Percentiles rank a stretch among this genome's conserved stretches.
Conservation (phyloP, 1,284 basidiomycete species). For the Ceratobasidium sp. region DNA sequence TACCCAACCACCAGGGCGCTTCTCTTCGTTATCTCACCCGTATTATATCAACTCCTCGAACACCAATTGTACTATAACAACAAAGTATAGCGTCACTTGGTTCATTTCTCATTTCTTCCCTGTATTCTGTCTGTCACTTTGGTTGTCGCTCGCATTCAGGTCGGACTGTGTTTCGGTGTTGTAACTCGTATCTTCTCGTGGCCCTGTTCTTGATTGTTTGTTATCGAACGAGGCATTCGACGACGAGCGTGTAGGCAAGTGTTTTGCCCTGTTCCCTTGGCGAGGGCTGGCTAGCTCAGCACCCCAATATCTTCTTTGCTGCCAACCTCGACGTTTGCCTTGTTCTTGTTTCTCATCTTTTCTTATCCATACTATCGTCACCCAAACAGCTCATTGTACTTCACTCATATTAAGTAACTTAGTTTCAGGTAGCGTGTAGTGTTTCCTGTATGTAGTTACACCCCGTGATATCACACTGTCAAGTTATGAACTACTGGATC, state of each 20-base stretch:
- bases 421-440: conserved; percentile 24
- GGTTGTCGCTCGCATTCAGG: too few species aligned
- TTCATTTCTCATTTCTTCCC: conserved; percentile 36
- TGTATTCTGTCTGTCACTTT: too few species aligned
- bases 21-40: background rate
- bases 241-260: background rate
- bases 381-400: conserved; percentile 37
- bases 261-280: background rate
- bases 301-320: conserved; percentile 18
- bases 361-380: conserved; percentile 21
- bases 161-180: too few species aligned
- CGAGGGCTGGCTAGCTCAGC: conserved; percentile 1
- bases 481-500: too few species aligned
- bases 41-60: conserved; percentile 21
- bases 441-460: conserved; percentile 37
- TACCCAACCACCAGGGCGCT: background rate
- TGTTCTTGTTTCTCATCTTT: background rate
- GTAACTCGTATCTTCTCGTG: too few species aligned
- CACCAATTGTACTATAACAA: conserved; percentile 6
- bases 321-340: conserved; percentile 20
- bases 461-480: background rate
- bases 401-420: conserved; percentile 27
- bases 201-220: too few species aligned
- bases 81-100: conserved; percentile 16
- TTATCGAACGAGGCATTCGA: too few species aligned